Evolutionary conservation across 2,329 filamentous ascomycete species (phyloP), one percentile per base, ranked within the genome.

Genomic region (Nectriaceae sp.): DNA sequence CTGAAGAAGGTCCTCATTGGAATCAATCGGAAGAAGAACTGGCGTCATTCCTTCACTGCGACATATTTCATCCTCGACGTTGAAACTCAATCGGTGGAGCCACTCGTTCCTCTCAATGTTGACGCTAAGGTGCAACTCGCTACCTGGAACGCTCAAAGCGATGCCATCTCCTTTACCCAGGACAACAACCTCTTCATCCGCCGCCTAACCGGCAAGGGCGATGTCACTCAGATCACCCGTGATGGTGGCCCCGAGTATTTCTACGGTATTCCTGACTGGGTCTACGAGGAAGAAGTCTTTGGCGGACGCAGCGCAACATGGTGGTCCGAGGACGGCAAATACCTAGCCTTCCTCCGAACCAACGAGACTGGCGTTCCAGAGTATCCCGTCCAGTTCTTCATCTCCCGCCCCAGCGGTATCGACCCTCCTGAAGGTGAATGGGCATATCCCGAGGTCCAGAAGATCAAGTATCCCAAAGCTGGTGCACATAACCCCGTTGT

Each of bases 401-500:
- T 97, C 51, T 90, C 89, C 20, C 80, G 90, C 37, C 93, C 94
- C 2, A 95, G 89, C 56, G 90, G 90, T 21, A 79, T 82, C 40
- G 56, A 77, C 40, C 85, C 90, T 4, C 68, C 75, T 8, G 48
- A 61, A 21, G 91, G 90, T 18, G 82, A 95, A 57, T 91, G 97
- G 66, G 85, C 83, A 44, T 99, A 99, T 65, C 94, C 94, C 0
- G 92, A 97, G 64, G 85, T 93, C 29, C 83, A 87, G 54, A 76
- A 91, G 60, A 95, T 99, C 80, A 99, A 99, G 70, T 99, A 99
- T 63, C 95, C 94, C 40, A 97, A 97, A 70, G 88, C 94, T 18
- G 95, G 94, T 3, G 87, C 92, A 2, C 91, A 93, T 40, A 99
- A 99, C 67, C 94, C 94, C 0, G 83, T 89, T 13, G 93, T 99